A percentile compares a stretch with the other conserved stretches of the same genome.
phyloP scores from a whole-genome alignment of 2,329 filamentous ascomycete genomes.

The Aspergillus fumigatus region DNA sequence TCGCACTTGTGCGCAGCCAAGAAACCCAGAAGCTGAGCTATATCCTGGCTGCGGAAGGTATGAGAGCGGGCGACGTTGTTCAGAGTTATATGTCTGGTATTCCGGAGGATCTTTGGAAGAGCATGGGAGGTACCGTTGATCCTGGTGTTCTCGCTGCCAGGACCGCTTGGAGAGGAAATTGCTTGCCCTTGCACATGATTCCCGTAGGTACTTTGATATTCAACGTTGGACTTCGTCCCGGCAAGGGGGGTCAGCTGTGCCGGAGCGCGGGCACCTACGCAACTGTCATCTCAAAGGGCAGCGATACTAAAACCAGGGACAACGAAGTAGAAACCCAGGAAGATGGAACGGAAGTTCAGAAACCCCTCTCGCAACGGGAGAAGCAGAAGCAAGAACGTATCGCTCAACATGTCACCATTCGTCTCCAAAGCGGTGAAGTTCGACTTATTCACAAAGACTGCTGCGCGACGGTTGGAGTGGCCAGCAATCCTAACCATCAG shows the following conservation, averaged over 20 bases:
- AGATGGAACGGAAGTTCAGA: conserved; percentile 22
- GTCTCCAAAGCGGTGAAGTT: conserved; percentile 88
- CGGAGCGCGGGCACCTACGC: conserved; percentile 91
- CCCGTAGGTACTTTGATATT: conserved; percentile 90
- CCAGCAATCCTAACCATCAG: conserved; percentile 89
- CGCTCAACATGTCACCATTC: conserved; percentile 75
- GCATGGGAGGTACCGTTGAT: conserved; percentile 90
- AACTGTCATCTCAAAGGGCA: conserved; percentile 82
- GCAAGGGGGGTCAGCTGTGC: conserved; percentile 80
- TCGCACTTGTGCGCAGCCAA: conserved; percentile 76
- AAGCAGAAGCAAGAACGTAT: conserved; percentile 51
- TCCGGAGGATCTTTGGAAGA: conserved; percentile 76
- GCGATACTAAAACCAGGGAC: conserved; percentile 51
- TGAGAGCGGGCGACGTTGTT: conserved; percentile 84
- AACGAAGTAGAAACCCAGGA: conserved; percentile 53
- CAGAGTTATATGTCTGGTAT: conserved; percentile 91
- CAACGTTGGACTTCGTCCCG: conserved; percentile 73
- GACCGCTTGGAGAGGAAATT: conserved; percentile 92
- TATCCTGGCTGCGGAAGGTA: conserved; percentile 90
- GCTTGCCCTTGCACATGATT: conserved; percentile 90
- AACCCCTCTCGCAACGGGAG: conserved; percentile 34
- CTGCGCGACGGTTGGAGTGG: conserved; percentile 88
- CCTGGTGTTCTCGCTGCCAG: conserved; percentile 93
- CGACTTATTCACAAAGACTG: conserved; percentile 86
- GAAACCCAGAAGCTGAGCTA: conserved; percentile 75